These are phyloP conservation scores for Fraxinus floribunda DNA, from an alignment of 305 asterid genomes.

Conservation along the genomic window DNA sequence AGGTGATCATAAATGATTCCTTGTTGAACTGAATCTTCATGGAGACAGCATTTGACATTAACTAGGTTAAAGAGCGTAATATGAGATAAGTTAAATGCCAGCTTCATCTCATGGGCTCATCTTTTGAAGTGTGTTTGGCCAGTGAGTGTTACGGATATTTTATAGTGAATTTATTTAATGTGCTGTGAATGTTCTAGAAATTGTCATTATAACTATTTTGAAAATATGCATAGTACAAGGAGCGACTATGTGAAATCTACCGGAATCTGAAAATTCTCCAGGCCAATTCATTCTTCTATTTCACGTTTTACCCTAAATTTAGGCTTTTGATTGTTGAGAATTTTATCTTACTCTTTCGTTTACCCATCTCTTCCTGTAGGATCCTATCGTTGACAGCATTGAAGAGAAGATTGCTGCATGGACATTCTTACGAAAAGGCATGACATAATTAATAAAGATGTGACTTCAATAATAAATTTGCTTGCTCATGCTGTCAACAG, in stretches of 20 bases:
- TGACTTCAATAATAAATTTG: constrained; percentile 8
- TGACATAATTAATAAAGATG: neutral
- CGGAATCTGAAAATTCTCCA: neutral
- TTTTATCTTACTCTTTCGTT: constrained; percentile 22
- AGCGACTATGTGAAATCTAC: neutral
- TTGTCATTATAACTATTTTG: neutral
- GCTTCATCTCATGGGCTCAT: neutral
- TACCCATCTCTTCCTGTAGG: constrained; percentile 44
- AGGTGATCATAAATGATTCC: neutral
- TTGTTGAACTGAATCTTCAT: neutral
- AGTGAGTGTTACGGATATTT: neutral
- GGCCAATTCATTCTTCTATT: neutral
- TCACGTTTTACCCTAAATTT: constrained; percentile 9
- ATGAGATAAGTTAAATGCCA: neutral
- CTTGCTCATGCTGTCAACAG: constrained; percentile 2
- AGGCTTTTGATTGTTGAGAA: neutral
- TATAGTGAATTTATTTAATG: constrained; percentile 7
- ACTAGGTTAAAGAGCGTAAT: neutral
- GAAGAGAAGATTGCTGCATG: constrained; percentile 94
- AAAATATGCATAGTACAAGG: neutral
- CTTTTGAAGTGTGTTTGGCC: neutral
- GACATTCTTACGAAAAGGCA: constrained; percentile 95
- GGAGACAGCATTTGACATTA: neutral
- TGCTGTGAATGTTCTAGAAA: neutral
- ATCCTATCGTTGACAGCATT: constrained; percentile 86